phyloP scores from a whole-genome alignment of 2,329 filamentous ascomycete genomes.

The Xylaria sp. region DNA sequence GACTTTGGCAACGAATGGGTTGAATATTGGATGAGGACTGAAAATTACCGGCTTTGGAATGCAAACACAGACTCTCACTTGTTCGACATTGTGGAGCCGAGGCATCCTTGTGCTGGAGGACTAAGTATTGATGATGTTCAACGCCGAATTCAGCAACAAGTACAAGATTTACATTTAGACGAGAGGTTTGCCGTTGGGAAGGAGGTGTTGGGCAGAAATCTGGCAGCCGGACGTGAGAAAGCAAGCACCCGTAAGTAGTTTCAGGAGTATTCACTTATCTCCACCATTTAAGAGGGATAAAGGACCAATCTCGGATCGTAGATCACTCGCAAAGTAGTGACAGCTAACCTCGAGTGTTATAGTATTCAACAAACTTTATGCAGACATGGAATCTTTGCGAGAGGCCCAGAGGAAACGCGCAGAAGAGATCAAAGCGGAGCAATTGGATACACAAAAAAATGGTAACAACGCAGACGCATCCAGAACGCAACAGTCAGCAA shows the following conservation, averaged over 20 bases:
- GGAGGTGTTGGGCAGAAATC: conserved; percentile 86
- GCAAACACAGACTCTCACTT: conserved; percentile 83
- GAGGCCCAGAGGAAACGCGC: conserved; percentile 75
- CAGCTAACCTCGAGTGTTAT: conserved; percentile 4
- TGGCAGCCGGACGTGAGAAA: conserved; percentile 89
- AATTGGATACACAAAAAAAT: conserved; percentile 44
- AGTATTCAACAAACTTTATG: conserved; percentile 86
- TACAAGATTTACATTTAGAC: conserved; percentile 92
- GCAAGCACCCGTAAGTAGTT: conserved; percentile 69
- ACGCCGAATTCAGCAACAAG: conserved; percentile 86
- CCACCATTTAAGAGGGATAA: background rate
- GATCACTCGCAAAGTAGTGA: background rate
- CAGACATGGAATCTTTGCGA: conserved; percentile 85
- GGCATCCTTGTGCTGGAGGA: conserved; percentile 92
- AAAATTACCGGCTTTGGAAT: conserved; percentile 93
- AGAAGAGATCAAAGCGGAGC: conserved; percentile 62
- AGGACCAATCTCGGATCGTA: background rate
- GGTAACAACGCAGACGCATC: conserved; percentile 51
- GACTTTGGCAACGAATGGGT: conserved; percentile 90
- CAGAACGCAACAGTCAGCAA: conserved; percentile 59
- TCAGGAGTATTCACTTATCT: background rate
- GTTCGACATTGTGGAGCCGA: conserved; percentile 93
- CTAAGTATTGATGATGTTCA: conserved; percentile 95
- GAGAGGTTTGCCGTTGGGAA: conserved; percentile 85
- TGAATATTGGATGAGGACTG: conserved; percentile 85